Evolutionary conservation across 2,329 filamentous ascomycete genomes (phyloP).

Genomic region (Arachnopeziza araneosa): DNA sequence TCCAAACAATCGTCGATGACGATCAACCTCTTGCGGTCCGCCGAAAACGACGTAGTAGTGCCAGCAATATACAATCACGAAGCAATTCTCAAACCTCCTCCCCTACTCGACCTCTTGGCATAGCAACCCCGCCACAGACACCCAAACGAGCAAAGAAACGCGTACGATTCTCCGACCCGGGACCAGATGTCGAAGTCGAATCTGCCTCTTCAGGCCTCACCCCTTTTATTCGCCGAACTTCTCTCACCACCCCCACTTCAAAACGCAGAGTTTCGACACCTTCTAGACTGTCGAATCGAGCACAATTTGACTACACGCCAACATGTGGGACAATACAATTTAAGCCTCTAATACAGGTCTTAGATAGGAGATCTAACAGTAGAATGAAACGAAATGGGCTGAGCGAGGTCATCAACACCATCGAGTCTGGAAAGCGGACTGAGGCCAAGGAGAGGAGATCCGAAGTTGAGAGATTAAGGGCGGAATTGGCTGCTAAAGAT

Average conservation of each 20-base stretch:
- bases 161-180: slow-evolving; percentile 57
- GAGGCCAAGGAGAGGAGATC: slow-evolving; percentile 35
- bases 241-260: slow-evolving; percentile 35
- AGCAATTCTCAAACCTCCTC: slow-evolving; percentile 13
- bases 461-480: slow-evolving; percentile 45
- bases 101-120: slow-evolving; percentile 11
- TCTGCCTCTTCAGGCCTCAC: slow-evolving; percentile 47
- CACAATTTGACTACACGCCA: slow-evolving; percentile 19
- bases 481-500: slow-evolving; percentile 36
- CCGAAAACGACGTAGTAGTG: slow-evolving; percentile 43
- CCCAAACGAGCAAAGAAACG: slow-evolving; percentile 37
- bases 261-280: slow-evolving; percentile 44
- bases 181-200: slow-evolving; percentile 30
- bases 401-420: slow-evolving; percentile 52
- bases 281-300: slow-evolving; percentile 19
- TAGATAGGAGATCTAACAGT: slow-evolving; percentile 52
- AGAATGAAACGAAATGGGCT: slow-evolving; percentile 50
- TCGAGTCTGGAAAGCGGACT: slow-evolving; percentile 42
- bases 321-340: slow-evolving; percentile 40
- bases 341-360: slow-evolving; percentile 46
- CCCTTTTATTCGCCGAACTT: slow-evolving; percentile 50
- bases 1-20: neutral
- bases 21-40: slow-evolving; percentile 32
- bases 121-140: slow-evolving; percentile 22
- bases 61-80: slow-evolving; percentile 13